Evolutionary conservation across 192 early-diverging fungal genomes (phyloP), one percentile per base, ranked within the genome.

Genomic region (Entrophospora sp.): DNA sequence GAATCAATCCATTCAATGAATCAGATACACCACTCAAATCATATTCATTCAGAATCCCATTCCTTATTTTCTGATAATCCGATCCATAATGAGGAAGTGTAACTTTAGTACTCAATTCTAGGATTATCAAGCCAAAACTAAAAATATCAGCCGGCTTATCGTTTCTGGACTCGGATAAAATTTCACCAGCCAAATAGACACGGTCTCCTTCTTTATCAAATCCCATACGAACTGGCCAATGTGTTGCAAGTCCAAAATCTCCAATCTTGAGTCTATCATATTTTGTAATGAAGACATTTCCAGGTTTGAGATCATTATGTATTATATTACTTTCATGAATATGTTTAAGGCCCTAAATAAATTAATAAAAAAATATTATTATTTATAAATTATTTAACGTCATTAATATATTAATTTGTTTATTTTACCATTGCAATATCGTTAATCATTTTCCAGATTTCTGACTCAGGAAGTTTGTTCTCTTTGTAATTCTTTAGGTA

Each of bases 221-320:
- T 0, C 62, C 73, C 24, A 74, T 10, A 36, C 20, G 14, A 4
- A 87, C 73, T 7, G 89, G 88, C 27, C 77, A 73, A 20, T 66
- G 40, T 16, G 85, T 73, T 0, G 96, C 91, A 12, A 88, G 75
- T 5, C 95, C 95, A 88, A 94, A 97, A 76, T 97, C 95, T 1
- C 85, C 92, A 65, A 96, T 87, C 70, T 92, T 93, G 12, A 96
- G 75, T 36, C 72, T 69, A 25, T 88, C 85, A 38, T 83, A 71
- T 42, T 74, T 56, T 5, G 79, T 69, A 42, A 95, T 82, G 44
- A 96, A 73, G 25, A 97, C 84, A 75, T 96, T 96, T 16, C 80
- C 86, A 0, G 94, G 93, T 68, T 96, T 97, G 61, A 97, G 67
- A 72, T 96, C 93, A 61, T 96, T 70, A 75, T 97, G 95, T n/a